These are phyloP conservation scores for Metschnikowia chrysomelidarum DNA, from an alignment of 805 yeast species.

Conservation along the genomic window DNA sequence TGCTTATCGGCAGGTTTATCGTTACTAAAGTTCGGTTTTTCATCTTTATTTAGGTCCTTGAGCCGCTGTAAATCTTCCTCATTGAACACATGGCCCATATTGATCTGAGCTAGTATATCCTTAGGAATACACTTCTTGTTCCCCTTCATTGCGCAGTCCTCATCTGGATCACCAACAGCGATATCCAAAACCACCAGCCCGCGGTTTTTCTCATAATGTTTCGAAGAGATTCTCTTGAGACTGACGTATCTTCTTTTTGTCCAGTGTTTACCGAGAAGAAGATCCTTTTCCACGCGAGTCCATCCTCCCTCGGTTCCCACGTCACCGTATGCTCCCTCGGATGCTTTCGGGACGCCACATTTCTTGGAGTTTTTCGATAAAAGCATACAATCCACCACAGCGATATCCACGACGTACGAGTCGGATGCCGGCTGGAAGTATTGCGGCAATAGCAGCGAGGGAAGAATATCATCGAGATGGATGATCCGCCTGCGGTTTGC, in stretches of 20 bases:
- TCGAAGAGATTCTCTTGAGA: constrained; percentile 26
- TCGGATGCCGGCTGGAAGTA: constrained; percentile 44
- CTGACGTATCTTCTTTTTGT: constrained; percentile 38
- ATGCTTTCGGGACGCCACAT: constrained; percentile 16
- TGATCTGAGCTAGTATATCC: constrained; percentile 29
- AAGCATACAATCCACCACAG: constrained; percentile 33
- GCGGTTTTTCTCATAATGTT: constrained; percentile 19
- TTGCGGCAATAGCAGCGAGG: constrained; percentile 27
- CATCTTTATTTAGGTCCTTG: constrained; percentile 10
- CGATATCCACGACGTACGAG: constrained; percentile 39
- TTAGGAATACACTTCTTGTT: constrained; percentile 32
- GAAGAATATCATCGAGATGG: constrained; percentile 21
- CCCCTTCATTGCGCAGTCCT: constrained; percentile 36
- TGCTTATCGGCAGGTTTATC: constrained; percentile 1
- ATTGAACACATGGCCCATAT: constrained; percentile 24
- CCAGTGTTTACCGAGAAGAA: constrained; percentile 46
- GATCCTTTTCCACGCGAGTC: constrained; percentile 46
- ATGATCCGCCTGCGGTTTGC: constrained; percentile 41
- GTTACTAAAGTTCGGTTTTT: constrained; percentile 3
- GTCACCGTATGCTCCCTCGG: constrained; percentile 16
- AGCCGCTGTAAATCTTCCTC: constrained; percentile 22
- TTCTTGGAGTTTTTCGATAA: constrained; percentile 8
- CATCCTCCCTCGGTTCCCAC: constrained; percentile 30
- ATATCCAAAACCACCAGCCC: constrained; percentile 38
- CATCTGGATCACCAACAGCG: constrained; percentile 35